These are phyloP conservation scores for Plasmodium ovale DNA, from an alignment of 169 alveolate genomes.

Conservation along the genomic window DNA sequence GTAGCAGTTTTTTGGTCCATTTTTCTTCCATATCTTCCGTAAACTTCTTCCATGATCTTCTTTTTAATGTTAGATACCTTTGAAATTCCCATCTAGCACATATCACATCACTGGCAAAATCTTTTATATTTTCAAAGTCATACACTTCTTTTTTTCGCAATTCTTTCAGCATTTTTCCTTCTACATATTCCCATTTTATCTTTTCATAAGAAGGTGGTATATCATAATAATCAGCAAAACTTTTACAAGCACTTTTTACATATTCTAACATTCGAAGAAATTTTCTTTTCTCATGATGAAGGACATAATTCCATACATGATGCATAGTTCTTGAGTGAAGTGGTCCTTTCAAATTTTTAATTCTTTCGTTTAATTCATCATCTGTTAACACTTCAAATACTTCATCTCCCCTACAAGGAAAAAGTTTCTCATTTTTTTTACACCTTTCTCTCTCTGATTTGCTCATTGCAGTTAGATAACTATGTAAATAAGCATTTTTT, in stretches of 20 bases:
- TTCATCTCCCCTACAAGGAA: background rate
- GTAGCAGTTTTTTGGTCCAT: background rate
- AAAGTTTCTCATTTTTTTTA: conserved; percentile 1
- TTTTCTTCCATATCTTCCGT: background rate
- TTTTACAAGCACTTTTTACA: background rate
- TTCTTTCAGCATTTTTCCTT: conserved; percentile 2
- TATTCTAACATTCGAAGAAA: background rate
- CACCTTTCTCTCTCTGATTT: background rate
- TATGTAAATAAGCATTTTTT: background rate
- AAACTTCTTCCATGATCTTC: conserved; percentile 10
- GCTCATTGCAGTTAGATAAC: background rate
- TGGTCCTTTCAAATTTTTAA: conserved; percentile 21
- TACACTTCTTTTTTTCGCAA: background rate
- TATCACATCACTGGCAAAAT: conserved; percentile 7
- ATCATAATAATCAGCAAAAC: background rate
- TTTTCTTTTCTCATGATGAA: conserved; percentile 1
- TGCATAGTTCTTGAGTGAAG: background rate
- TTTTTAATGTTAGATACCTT: conserved; percentile 5
- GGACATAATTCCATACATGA: conserved; percentile 1
- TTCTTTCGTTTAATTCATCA: conserved; percentile 5
- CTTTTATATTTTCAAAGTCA: conserved; percentile 3
- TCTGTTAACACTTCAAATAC: background rate
- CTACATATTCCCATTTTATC: background rate
- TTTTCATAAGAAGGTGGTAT: background rate
- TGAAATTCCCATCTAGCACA: conserved; percentile 47